Conservation (phyloP, 345 rosid genomes). For the Populus alba region DNA sequence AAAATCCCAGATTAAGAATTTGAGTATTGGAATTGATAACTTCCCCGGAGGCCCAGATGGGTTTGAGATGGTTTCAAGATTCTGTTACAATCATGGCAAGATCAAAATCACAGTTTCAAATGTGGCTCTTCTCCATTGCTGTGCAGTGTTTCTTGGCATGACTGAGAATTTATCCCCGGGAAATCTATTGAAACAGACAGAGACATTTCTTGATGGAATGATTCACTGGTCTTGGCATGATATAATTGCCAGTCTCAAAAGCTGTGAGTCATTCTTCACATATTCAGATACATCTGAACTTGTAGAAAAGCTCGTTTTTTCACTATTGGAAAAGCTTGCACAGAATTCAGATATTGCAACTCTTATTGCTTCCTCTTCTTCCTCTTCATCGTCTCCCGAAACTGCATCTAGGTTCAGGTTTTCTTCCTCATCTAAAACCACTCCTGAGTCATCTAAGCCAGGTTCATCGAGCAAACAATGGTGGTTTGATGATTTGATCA, state of each 20-base stretch:
- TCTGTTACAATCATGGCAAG: conserved; percentile 60
- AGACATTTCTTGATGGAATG: conserved; percentile 53
- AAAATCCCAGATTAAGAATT: conserved; percentile 40
- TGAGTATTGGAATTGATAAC: conserved; percentile 35
- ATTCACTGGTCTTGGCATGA: conserved; percentile 68
- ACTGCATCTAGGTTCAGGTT: conserved; percentile 39
- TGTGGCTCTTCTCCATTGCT: conserved; percentile 55
- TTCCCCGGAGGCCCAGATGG: conserved; percentile 73
- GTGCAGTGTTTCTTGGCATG: conserved; percentile 65
- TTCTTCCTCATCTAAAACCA: conserved; percentile 36
- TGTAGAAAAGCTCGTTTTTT: conserved; percentile 47
- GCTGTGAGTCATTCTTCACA: conserved; percentile 49
- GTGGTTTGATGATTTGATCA: conserved; percentile 72
- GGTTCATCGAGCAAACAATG: conserved; percentile 46
- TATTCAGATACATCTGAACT: conserved; percentile 60
- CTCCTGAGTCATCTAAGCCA: conserved; percentile 30
- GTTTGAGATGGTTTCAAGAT: conserved; percentile 62
- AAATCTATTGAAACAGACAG: conserved; percentile 60
- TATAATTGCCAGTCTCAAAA: conserved; percentile 45
- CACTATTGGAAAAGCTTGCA: conserved; percentile 54
- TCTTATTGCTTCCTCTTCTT: conserved; percentile 32
- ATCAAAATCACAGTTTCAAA: conserved; percentile 48
- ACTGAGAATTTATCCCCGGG: conserved; percentile 42
- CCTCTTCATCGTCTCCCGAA: conserved; percentile 60
- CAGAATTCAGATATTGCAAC: conserved; percentile 45